Evolutionary conservation across 192 early-diverging fungal species (phyloP).

Genomic region (Backusella mclennaniae): DNA sequence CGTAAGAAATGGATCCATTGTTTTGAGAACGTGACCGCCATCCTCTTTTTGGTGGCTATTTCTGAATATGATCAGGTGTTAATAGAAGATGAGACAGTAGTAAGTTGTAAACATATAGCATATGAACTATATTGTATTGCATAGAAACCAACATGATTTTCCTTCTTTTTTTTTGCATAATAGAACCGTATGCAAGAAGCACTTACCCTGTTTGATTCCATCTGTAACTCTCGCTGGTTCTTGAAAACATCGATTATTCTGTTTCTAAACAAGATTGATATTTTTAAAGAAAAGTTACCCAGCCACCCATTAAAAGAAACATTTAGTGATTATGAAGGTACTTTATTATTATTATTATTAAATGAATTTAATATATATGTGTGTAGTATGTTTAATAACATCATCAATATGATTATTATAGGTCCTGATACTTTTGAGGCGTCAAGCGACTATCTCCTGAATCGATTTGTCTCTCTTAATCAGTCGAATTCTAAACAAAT

Average conservation of each 20-base stretch:
- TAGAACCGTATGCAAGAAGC: constrained; percentile 97
- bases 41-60: constrained; percentile 95
- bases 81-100: constrained; percentile 91
- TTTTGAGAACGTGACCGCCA: constrained; percentile 97
- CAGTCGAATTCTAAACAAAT: constrained; percentile 75
- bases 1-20: constrained; percentile 99
- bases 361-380: background rate
- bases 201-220: constrained; percentile 93
- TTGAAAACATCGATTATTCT: constrained; percentile 94
- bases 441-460: constrained; percentile 75
- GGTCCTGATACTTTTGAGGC: constrained; percentile 68
- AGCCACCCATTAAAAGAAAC: constrained; percentile 79
- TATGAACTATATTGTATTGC: background rate
- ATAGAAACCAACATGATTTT: background rate
- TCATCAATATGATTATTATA: background rate
- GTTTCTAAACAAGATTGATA: constrained; percentile 98
- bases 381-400: background rate
- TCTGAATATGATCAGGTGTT: constrained; percentile 95
- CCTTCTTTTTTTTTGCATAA: background rate
- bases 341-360: background rate
- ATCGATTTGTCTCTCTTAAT: constrained; percentile 78
- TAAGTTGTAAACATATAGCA: constrained; percentile 22
- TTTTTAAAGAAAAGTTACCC: constrained; percentile 89
- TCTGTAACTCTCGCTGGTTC: constrained; percentile 97
- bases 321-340: constrained; percentile 85